A percentile compares a stretch with the other conserved stretches of the same genome.
These are phyloP conservation scores for Turnera subulata DNA, from an alignment of 345 rosid genomes.

Conservation along the genomic window DNA sequence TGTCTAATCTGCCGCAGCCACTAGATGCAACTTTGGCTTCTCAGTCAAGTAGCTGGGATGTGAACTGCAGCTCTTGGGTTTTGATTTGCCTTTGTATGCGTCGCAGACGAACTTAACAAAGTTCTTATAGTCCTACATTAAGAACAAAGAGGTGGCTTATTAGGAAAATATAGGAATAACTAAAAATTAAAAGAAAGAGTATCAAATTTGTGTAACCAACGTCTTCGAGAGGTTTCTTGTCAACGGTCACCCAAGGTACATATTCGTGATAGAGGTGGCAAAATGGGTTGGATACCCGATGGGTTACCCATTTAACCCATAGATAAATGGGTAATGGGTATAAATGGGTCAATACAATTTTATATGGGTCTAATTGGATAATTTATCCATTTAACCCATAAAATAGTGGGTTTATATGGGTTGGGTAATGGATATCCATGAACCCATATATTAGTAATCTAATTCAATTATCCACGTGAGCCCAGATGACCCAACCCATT, in stretches of 20 bases:
- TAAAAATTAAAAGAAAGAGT: neutral
- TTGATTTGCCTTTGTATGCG: conserved; percentile 25
- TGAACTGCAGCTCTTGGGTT: conserved; percentile 26
- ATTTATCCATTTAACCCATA: too few species aligned
- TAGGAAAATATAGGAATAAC: neutral
- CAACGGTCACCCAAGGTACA: conserved; percentile 1
- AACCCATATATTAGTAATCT: too few species aligned
- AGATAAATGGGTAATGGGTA: too few species aligned
- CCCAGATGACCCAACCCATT: too few species aligned
- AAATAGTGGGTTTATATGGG: too few species aligned
- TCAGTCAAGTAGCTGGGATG: neutral
- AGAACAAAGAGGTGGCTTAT: neutral
- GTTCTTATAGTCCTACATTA: conserved; percentile 28
- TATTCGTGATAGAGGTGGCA: too few species aligned
- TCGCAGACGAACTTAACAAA: conserved; percentile 28
- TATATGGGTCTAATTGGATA: too few species aligned
- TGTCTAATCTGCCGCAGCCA: conserved; percentile 9
- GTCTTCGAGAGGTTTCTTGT: neutral
- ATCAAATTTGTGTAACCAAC: conserved; percentile 8
- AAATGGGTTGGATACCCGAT: too few species aligned
- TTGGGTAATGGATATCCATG: too few species aligned
- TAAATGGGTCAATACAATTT: too few species aligned
- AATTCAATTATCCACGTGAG: too few species aligned
- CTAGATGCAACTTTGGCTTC: conserved; percentile 7
- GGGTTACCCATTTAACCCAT: too few species aligned